phyloP scores from a whole-genome alignment of 2,329 filamentous ascomycete genomes.

The Verticillium longisporum region DNA sequence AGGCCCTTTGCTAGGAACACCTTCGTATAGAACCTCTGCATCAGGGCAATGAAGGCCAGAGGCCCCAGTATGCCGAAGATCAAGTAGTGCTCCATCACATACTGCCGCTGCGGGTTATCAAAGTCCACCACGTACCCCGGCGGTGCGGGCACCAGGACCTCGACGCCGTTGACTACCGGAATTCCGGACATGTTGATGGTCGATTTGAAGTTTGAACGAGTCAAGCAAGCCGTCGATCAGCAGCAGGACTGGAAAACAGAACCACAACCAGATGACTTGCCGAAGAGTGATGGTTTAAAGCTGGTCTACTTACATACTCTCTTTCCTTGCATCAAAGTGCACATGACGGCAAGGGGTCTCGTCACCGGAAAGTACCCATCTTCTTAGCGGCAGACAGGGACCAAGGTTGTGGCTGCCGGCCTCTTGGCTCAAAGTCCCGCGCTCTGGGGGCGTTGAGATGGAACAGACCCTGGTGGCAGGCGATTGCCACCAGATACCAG shows the following conservation, averaged over 20 bases:
- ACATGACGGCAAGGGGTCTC: not conserved
- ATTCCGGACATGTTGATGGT: slow-evolving; percentile 4
- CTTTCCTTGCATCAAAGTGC: not conserved
- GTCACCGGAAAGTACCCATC: not conserved
- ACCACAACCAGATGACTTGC: not conserved
- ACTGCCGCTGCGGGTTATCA: slow-evolving; percentile 13
- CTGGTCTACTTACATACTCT: not conserved
- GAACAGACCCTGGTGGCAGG: not conserved
- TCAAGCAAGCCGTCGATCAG: not conserved
- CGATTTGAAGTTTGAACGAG: not conserved
- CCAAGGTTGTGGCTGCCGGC: not conserved
- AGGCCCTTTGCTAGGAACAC: slow-evolving; percentile 15
- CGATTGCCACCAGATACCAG: not conserved
- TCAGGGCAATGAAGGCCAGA: slow-evolving; percentile 10
- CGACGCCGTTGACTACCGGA: slow-evolving; percentile 4
- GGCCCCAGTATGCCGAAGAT: slow-evolving; percentile 11
- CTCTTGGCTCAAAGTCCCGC: not conserved
- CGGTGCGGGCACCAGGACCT: slow-evolving; percentile 5
- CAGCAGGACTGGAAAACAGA: not conserved
- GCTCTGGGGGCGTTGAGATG: not conserved
- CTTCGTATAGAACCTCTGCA: slow-evolving; percentile 19
- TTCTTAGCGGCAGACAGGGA: not conserved
- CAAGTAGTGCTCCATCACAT: slow-evolving; percentile 14
- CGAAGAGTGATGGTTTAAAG: not conserved
- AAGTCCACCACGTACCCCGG: slow-evolving; percentile 18